phyloP scores from a whole-genome alignment of 352 stramenopile genomes.

The Phytophthora pisi region DNA sequence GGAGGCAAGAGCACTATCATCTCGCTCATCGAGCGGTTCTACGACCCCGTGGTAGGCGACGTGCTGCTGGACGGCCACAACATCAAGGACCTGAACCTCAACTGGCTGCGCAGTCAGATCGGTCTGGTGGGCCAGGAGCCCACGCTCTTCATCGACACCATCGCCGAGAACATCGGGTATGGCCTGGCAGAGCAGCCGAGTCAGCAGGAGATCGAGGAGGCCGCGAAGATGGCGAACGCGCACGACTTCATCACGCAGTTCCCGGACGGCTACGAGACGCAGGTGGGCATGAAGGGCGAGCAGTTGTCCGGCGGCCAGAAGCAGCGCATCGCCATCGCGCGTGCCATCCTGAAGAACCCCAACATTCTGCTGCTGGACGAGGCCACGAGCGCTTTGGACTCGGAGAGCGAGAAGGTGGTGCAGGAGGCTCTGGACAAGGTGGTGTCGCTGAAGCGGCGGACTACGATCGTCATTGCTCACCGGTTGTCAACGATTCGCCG shows the following conservation, averaged over 20 bases:
- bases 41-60: constrained; percentile 55
- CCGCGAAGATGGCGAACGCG: constrained; percentile 91
- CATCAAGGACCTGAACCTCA: constrained; percentile 71
- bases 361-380: constrained; percentile 90
- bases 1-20: constrained; percentile 58
- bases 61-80: constrained; percentile 82
- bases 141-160: constrained; percentile 65
- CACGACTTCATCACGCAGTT: constrained; percentile 93
- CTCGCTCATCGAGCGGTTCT: constrained; percentile 64
- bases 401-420: constrained; percentile 83
- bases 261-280: constrained; percentile 90
- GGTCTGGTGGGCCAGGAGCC: constrained; percentile 45
- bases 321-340: too few relatives aligned
- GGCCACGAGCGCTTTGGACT: constrained; percentile 88
- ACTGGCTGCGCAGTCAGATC: constrained; percentile 64
- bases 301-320: too few relatives aligned
- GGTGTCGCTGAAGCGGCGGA: constrained; percentile 62
- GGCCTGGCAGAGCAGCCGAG: constrained; percentile 43
- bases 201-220: constrained; percentile 79
- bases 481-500: constrained; percentile 93
- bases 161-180: constrained; percentile 65
- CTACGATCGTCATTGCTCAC: constrained; percentile 94
- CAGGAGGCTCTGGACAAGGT: constrained; percentile 51
- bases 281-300: too few relatives aligned
- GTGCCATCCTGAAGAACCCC: too few relatives aligned